phyloP scores from a whole-genome alignment of 2,329 filamentous ascomycete genomes.

The Rhinocladiella mackenziei region DNA sequence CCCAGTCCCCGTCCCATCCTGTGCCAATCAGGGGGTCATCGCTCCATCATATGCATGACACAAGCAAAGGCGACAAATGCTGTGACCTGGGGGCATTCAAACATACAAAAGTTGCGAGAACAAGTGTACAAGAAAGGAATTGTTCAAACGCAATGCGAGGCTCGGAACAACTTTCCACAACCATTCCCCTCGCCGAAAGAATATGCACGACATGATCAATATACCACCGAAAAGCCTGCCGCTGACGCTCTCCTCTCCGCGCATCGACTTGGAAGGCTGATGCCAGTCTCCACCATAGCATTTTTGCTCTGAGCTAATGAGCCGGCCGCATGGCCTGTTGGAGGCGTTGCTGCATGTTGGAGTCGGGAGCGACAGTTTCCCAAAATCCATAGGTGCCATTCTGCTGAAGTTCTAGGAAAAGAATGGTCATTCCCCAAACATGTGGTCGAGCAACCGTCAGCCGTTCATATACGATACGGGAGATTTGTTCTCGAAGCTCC shows the following conservation, averaged over 20 bases:
- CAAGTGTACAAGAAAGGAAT: slow-evolving; percentile 25
- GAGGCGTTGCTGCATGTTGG: slow-evolving; percentile 22
- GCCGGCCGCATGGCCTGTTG: slow-evolving; percentile 24
- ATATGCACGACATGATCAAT: slow-evolving; percentile 8
- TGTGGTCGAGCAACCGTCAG: slow-evolving; percentile 86
- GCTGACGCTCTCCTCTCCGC: too few species aligned
- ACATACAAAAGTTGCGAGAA: slow-evolving; percentile 14
- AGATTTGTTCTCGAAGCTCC: slow-evolving; percentile 85
- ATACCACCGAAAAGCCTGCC: slow-evolving; percentile 4
- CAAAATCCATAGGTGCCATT: slow-evolving; percentile 90
- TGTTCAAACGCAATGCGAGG: slow-evolving; percentile 13
- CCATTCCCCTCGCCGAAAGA: slow-evolving; percentile 1
- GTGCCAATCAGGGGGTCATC: slow-evolving; percentile 7
- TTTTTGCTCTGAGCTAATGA: slow-evolving; percentile 7
- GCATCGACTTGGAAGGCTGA: too few species aligned
- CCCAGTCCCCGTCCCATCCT: background rate
- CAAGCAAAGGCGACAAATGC: slow-evolving; percentile 16
- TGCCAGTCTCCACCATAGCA: background rate
- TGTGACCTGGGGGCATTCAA: slow-evolving; percentile 5
- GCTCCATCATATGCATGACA: slow-evolving; percentile 21
- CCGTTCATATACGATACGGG: slow-evolving; percentile 80
- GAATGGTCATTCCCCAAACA: slow-evolving; percentile 90
- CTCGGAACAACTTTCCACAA: background rate
- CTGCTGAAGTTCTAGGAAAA: slow-evolving; percentile 83
- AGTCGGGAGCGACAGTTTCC: slow-evolving; percentile 45